Conservation (phyloP, 805 yeast species). For the Myxozyma nipponensis region DNA sequence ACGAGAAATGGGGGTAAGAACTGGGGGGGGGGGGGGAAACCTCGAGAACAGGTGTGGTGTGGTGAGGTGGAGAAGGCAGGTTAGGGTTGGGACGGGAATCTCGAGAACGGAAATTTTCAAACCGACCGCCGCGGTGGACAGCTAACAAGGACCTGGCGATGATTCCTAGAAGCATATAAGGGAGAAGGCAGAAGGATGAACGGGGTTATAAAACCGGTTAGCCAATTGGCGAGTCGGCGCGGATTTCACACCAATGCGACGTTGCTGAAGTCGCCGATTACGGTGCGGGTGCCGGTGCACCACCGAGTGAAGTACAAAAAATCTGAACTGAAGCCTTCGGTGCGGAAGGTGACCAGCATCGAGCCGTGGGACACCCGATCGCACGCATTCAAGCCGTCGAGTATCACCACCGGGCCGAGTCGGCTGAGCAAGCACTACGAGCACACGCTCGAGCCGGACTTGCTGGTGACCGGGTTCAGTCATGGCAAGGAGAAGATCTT, state of each 20-base stretch:
- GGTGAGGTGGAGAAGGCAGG: no score
- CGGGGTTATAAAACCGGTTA: no score
- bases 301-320: slow-evolving; percentile 78
- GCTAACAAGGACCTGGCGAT: no score
- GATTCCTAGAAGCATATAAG: no score
- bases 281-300: slow-evolving; percentile 87
- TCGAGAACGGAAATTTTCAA: no score
- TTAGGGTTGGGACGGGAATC: no score
- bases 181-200: no score
- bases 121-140: no score
- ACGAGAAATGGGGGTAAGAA: no score
- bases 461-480: slow-evolving; percentile 69
- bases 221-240: neutral
- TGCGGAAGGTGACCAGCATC: slow-evolving; percentile 57
- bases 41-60: no score
- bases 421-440: slow-evolving; percentile 72
- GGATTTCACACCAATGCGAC: slow-evolving; percentile 11
- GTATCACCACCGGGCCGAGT: slow-evolving; percentile 69
- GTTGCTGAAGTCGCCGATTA: slow-evolving; percentile 50
- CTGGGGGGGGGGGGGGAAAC: no score
- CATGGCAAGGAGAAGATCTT: slow-evolving; percentile 42
- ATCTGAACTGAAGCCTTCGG: slow-evolving; percentile 67
- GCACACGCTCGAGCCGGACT: slow-evolving; percentile 70
- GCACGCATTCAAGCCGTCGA: slow-evolving; percentile 74
- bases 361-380: slow-evolving; percentile 74